Base-by-base conservation (phyloP, 2,329 filamentous ascomycete genomes). In the Cytospora paraplurivora region DNA sequence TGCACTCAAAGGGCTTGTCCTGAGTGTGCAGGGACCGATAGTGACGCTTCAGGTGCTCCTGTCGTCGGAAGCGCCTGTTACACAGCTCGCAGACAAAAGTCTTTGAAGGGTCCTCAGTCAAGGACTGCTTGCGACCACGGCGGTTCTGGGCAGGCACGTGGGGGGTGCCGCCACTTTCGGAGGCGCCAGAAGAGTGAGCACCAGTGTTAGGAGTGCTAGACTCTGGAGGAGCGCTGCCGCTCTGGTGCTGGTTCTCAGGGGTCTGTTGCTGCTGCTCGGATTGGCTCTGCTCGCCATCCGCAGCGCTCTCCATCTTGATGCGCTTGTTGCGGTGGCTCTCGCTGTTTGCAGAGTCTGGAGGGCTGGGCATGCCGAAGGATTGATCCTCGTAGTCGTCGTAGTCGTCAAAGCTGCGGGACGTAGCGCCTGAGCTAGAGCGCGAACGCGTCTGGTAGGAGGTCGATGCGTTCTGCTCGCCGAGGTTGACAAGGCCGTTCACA, bases 41-140 rank as follows among this genome's bases (percentile, higher is more conserved):
- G 82, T 99, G 95, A 67, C 95, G 91, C 88, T 99, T 99, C 66
- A 99, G 87, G 74, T 99, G 95, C 78, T 99, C 95, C 79, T 99
- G 95, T 67, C 95, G 92, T 67, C 95, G 91, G 89, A 99, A 99
- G 66, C 95, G 92, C 68, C 95, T 93, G 72, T 92, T 94, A 88
- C 95, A 99, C 27, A 97, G 85, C 62, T 93, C 93, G 81, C 95
- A 99, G 66, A 97, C 92, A 68, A 98, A 99, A 0, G 93, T 97
- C 88, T 99, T 99, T 72, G 92, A 96, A 1, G 95, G 95, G 72
- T 99, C 95, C 73, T 98, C 95, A 6, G 95, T 98, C 71, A 98
- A 79, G 1, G 95, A 98, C 81, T 99, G 95, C 88, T 99, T 99
- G 78, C 95, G 93, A 65, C 95, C 95, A 65, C 95, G 93, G 68